Conservation (phyloP, 2,329 filamentous ascomycete genomes). For the Aspergillus sp. region DNA sequence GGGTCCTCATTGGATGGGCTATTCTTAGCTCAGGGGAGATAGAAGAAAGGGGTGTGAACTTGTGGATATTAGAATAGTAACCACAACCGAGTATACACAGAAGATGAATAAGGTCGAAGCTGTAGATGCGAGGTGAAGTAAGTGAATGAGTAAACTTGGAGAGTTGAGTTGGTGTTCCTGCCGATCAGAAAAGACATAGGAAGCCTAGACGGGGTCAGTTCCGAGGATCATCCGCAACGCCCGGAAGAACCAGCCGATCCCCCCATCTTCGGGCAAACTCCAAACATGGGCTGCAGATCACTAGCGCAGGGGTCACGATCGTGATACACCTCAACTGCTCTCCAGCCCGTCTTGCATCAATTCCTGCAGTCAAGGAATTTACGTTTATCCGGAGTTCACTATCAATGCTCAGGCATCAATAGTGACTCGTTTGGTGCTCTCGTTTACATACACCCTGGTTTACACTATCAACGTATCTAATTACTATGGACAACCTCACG, state of each 20-base stretch:
- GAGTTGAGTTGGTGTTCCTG: not conserved
- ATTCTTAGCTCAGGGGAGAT: not conserved
- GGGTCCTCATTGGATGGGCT: not conserved
- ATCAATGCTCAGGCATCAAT: not conserved
- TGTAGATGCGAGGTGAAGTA: not conserved
- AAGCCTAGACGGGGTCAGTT: not conserved
- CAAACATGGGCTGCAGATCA: not conserved
- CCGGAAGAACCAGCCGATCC: not conserved
- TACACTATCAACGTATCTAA: no score
- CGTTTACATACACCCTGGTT: not conserved
- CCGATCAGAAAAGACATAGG: not conserved
- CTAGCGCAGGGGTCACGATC: not conserved
- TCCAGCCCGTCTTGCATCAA: not conserved
- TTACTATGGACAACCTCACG: no score
- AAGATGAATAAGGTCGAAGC: not conserved
- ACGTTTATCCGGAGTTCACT: not conserved
- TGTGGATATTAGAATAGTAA: not conserved
- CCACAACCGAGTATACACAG: not conserved
- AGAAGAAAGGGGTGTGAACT: not conserved
- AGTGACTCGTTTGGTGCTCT: no score
- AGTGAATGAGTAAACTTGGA: not conserved
- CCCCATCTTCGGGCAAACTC: constrained; percentile 1
- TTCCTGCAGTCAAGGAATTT: not conserved
- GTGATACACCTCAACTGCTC: not conserved
- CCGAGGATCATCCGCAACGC: constrained; percentile 1